Percentiles rank a stretch among this genome's conserved stretches.
These are phyloP conservation scores for Penicillium simplicissimum DNA, from an alignment of 495 filamentous ascomycete species.

Conservation along the genomic window DNA sequence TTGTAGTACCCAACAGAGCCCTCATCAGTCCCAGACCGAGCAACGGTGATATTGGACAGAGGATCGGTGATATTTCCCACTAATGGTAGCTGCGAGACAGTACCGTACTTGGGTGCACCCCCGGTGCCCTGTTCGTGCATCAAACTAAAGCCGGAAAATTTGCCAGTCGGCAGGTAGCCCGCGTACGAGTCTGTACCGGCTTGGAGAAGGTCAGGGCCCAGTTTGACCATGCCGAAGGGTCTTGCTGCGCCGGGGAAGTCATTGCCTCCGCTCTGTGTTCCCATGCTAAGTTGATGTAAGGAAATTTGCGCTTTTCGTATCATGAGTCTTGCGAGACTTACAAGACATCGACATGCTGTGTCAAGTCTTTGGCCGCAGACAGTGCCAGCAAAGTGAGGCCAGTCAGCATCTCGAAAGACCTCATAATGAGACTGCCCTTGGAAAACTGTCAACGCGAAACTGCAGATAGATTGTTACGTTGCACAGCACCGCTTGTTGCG, in stretches of 20 bases:
- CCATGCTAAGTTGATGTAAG: slow-evolving; percentile 23
- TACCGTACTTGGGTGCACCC: slow-evolving; percentile 73
- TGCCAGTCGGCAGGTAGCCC: slow-evolving; percentile 59
- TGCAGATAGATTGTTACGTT: background rate
- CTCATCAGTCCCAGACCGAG: slow-evolving; percentile 51
- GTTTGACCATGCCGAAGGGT: slow-evolving; percentile 71
- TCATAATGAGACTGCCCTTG: slow-evolving; percentile 6
- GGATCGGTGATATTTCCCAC: slow-evolving; percentile 55
- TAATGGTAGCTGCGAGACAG: slow-evolving; percentile 64
- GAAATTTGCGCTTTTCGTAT: background rate
- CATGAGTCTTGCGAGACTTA: slow-evolving; percentile 17
- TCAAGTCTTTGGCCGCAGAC: slow-evolving; percentile 21
- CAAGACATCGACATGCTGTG: slow-evolving; percentile 39
- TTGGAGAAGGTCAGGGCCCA: slow-evolving; percentile 61
- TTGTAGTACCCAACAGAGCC: slow-evolving; percentile 66
- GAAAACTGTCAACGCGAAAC: background rate
- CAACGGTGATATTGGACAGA: slow-evolving; percentile 55
- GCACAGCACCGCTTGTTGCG: background rate
- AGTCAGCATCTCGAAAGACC: slow-evolving; percentile 12
- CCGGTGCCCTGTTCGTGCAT: slow-evolving; percentile 77
- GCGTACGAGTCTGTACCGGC: slow-evolving; percentile 62
- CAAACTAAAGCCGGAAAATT: slow-evolving; percentile 68
- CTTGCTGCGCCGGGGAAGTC: slow-evolving; percentile 66
- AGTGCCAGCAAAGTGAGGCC: slow-evolving; percentile 9
- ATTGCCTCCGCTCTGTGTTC: slow-evolving; percentile 58